A percentile compares a stretch with the other conserved stretches of the same genome.
phyloP scores from a whole-genome alignment of 371 early-diverging fungal species.

The Catenaria anguillulae region DNA sequence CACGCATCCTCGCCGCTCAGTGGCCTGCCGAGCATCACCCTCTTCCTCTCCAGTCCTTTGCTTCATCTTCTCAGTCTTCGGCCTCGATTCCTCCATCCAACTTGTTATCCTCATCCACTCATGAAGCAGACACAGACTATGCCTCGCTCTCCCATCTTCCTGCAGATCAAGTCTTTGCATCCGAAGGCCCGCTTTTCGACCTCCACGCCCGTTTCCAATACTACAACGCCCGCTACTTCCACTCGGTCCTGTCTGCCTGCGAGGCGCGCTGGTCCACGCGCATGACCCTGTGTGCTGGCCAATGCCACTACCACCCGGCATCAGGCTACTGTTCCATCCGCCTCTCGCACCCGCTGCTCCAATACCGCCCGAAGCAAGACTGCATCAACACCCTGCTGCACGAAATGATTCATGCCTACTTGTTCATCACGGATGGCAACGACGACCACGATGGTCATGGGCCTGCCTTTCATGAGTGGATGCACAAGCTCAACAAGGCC shows the following conservation, averaged over 20 bases:
- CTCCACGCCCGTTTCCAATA: conserved; percentile 34
- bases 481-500: conserved; percentile 32
- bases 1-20: too few species aligned
- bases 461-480: conserved; percentile 25
- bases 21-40: too few species aligned
- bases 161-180: too few species aligned
- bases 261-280: conserved; percentile 45
- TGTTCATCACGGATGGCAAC: conserved; percentile 36
- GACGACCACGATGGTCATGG: conserved; percentile 40
- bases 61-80: too few species aligned
- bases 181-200: conserved; percentile 12
- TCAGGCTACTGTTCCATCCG: conserved; percentile 33
- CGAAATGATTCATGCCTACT: conserved; percentile 31
- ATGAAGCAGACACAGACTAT: too few species aligned
- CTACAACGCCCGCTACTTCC: conserved; percentile 40
- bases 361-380: conserved; percentile 40
- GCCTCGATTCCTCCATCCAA: too few species aligned
- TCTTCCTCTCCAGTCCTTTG: too few species aligned
- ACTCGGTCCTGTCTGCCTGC: conserved; percentile 28
- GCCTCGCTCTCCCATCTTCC: too few species aligned
- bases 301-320: conserved; percentile 22
- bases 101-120: too few species aligned
- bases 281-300: conserved; percentile 42
- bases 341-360: conserved; percentile 46
- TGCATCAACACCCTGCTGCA: conserved; percentile 36